Evolutionary conservation across 1,284 basidiomycete genomes (phyloP), one percentile per base, ranked within the genome.

Genomic region (Rhodofomes roseus): DNA sequence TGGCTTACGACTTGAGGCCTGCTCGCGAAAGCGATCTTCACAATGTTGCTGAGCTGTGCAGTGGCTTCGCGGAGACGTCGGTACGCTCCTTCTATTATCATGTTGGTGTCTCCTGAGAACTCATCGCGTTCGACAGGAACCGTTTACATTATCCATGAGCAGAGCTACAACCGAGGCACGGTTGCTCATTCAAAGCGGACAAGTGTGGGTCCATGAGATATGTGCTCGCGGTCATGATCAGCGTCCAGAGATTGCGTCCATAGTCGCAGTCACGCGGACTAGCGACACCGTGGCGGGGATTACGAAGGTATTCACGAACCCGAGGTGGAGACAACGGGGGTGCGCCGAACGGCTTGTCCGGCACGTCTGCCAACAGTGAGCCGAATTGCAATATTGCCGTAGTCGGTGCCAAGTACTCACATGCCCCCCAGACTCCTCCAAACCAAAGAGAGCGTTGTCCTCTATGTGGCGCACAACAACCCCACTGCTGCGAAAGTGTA

Each of bases 241-340:
- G 16, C 57, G 56, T 2, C 46, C 70, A 25, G 76, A 79, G 56
- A 79, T 86, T 34, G 85, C 88, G 1, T 90, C 79, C 18, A 82
- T 91, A 39, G 85, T 85, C 2, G 86, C 86, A 12, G 81, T 79
- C 44, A 87, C 86, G 2, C 75, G 87, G 2, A 81, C 80, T 59
- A 81, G 75, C 40, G 73, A 76, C 2, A 75, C 65, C 11, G 78
- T 84, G 11, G 81, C 81, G 9, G 81, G 83, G 0, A 86, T 89
- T 53, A 86, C 84, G 44, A 89, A 89, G 67, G 87, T 89, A 0
- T 84, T 76, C 65, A 89, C 87, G 1, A 77, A 79, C 61, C 77
- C 81, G 0, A 39, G 63, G 0, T 85, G 79, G 76, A 74, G 84
- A 34, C 72, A 79, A 9, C 71, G 70, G 1, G 80, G 82, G 1